Evolutionary conservation across 2,329 filamentous ascomycete species (phyloP).

Genomic region (Alternaria arbusti): DNA sequence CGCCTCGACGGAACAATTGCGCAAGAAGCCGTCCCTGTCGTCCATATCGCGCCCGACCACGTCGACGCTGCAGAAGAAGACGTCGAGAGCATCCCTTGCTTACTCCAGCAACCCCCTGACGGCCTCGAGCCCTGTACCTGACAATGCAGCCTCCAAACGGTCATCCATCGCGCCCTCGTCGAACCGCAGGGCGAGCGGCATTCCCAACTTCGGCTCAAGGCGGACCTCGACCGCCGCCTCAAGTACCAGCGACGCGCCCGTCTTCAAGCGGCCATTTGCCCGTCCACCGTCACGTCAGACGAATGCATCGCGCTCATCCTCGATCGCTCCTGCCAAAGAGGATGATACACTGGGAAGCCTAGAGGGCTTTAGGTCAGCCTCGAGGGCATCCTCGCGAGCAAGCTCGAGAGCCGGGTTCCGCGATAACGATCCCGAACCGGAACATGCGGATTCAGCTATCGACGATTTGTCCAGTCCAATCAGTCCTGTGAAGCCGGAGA

Average conservation of each 20-base stretch:
- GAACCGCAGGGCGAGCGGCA: slow-evolving; percentile 26
- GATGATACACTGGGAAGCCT: slow-evolving; percentile 53
- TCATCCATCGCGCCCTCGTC: slow-evolving; percentile 28
- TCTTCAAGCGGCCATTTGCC: slow-evolving; percentile 47
- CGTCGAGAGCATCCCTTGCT: slow-evolving; percentile 38
- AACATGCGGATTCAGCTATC: slow-evolving; percentile 15
- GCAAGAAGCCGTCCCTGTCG: slow-evolving; percentile 41
- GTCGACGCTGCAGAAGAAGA: slow-evolving; percentile 38
- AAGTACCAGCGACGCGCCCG: slow-evolving; percentile 28
- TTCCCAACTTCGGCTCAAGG: slow-evolving; percentile 24
- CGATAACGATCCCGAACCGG: slow-evolving; percentile 38
- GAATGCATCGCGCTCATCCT: slow-evolving; percentile 22
- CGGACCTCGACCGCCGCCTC: slow-evolving; percentile 14
- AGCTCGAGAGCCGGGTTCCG: slow-evolving; percentile 45
- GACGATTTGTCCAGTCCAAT: background rate
- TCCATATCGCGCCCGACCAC: slow-evolving; percentile 25
- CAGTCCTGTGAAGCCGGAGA: slow-evolving; percentile 19
- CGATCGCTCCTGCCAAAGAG: slow-evolving; percentile 23
- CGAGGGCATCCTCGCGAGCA: slow-evolving; percentile 49
- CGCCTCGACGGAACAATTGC: slow-evolving; percentile 53
- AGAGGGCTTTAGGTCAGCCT: slow-evolving; percentile 52
- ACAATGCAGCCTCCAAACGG: slow-evolving; percentile 25
- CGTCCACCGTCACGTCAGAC: slow-evolving; percentile 45
- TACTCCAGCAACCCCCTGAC: slow-evolving; percentile 28
- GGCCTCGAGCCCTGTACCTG: slow-evolving; percentile 7